Evolutionary conservation across 1,284 basidiomycete species (phyloP).

Genomic region (Xerocomus minutiporus): DNA sequence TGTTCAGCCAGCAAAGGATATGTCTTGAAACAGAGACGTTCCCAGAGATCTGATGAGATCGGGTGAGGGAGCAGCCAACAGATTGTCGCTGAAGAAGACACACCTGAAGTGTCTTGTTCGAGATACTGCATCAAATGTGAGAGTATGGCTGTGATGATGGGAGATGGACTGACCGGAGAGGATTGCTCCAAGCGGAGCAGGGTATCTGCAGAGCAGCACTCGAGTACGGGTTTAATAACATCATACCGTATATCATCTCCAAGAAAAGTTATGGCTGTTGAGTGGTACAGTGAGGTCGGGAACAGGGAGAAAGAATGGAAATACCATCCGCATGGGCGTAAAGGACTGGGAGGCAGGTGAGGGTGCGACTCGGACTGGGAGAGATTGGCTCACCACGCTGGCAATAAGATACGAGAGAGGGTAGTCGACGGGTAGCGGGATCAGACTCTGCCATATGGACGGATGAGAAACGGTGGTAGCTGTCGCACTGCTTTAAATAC

Average conservation of each 20-base stretch:
- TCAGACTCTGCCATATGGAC: slow-evolving; percentile 30
- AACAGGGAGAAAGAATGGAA: neutral
- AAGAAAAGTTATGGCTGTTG: slow-evolving; percentile 51
- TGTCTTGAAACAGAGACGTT: slow-evolving; percentile 53
- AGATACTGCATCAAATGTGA: slow-evolving; percentile 44
- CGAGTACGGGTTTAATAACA: slow-evolving; percentile 65
- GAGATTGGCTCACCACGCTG: slow-evolving; percentile 34
- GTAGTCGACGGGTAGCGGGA: slow-evolving; percentile 37
- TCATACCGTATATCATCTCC: slow-evolving; percentile 57
- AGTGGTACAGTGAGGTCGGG: slow-evolving; percentile 8
- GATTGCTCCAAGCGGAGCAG: slow-evolving; percentile 60
- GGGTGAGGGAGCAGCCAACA: slow-evolving; percentile 8
- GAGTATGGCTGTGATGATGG: slow-evolving; percentile 9
- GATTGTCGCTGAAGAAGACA: slow-evolving; percentile 12
- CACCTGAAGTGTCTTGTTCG: slow-evolving; percentile 55
- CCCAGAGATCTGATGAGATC: slow-evolving; percentile 59
- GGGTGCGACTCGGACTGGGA: neutral
- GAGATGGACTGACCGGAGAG: slow-evolving; percentile 53
- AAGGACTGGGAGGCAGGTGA: slow-evolving; percentile 39
- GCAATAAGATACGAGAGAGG: slow-evolving; percentile 45
- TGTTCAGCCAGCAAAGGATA: slow-evolving; percentile 51
- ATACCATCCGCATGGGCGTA: slow-evolving; percentile 53
- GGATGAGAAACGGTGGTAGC: neutral
- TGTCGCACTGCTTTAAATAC: slow-evolving; percentile 17
- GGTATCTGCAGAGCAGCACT: slow-evolving; percentile 65